Percentiles rank a stretch among this genome's conserved stretches.
These are phyloP conservation scores for Elsinoe perseae DNA, from an alignment of 2,329 filamentous ascomycete species.

Conservation along the genomic window DNA sequence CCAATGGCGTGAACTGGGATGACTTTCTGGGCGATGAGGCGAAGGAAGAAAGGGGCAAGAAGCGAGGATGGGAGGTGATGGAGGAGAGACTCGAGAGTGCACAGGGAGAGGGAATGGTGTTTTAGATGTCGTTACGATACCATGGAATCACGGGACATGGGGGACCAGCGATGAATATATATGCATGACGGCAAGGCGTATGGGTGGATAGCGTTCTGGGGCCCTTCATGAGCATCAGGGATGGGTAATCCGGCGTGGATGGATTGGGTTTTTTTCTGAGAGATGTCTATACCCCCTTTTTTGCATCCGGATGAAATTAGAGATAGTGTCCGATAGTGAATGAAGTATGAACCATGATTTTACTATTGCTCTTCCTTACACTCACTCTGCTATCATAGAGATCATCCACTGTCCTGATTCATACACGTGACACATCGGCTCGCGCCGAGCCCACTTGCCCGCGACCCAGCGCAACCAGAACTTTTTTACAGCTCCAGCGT, in stretches of 20 bases:
- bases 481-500: background rate
- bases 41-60: background rate
- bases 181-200: conserved; percentile 4
- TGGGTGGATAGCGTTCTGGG: background rate
- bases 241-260: background rate
- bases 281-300: conserved; percentile 13
- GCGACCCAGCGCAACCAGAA: background rate
- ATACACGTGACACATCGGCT: background rate
- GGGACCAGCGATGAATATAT: background rate
- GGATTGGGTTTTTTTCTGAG: background rate
- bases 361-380: background rate
- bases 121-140: background rate
- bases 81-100: conserved; percentile 15
- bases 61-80: conserved; percentile 15
- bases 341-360: background rate
- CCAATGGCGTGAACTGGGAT: background rate
- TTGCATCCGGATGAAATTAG: background rate
- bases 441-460: background rate
- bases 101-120: background rate
- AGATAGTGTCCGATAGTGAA: background rate
- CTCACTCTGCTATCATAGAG: too few relatives aligned
- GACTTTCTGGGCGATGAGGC: background rate
- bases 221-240: background rate
- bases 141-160: conserved; percentile 9
- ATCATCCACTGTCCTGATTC: too few relatives aligned